Base-by-base conservation (phyloP, 1,284 basidiomycete genomes). In the Phellopilus nigrolimitatus region DNA sequence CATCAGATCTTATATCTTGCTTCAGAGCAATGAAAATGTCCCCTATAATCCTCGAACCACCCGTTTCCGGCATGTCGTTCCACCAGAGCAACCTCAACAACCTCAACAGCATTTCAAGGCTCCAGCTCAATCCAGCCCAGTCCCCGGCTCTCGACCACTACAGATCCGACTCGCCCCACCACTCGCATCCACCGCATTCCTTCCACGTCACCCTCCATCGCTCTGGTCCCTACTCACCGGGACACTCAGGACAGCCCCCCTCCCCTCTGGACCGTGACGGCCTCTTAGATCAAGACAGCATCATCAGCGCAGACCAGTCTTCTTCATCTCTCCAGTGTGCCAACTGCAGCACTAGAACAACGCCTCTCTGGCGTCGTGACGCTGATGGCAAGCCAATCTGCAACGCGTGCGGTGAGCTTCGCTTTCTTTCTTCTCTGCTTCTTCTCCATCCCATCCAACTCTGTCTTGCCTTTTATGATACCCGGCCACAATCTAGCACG, bases 341-440 rank as follows among this genome's bases (percentile, higher is more conserved):
- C 44, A 86, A 84, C 66, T 88, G 88, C 67, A 81, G 79, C 19
- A 84, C 84, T 13, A 71, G 75, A 13, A 81, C 81, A 53, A 91
- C 89, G 47, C 88, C 89, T 42, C 77, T 90, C 12, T 91, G 89
- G 89, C 73, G 88, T 60, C 77, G 88, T 59, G 88, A 89, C 63
- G 72, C 78, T 43, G 83, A 88, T 64, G 89, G 89, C 51, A 85
- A 84, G 64, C 78, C 84, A 36, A 79, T 91, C 61, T 92, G 89
- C 71, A 92, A 91, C 66, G 86, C 88, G 51, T 92, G 89, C 68
- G 89, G 89, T 91, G 66, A 81, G 88, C 74, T 30, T 64, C 47
- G n/a, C n/a, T 57, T 56, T 60, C 56, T 58, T 54, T 59, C 61
- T 57, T 54, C 49, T 57, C 62, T 58, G 59, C 63, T 63, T 67